Evolutionary conservation across 78 protist genomes (phyloP), one percentile per base, ranked within the genome.

Genomic region (Planoprotostelium fungivorum): DNA sequence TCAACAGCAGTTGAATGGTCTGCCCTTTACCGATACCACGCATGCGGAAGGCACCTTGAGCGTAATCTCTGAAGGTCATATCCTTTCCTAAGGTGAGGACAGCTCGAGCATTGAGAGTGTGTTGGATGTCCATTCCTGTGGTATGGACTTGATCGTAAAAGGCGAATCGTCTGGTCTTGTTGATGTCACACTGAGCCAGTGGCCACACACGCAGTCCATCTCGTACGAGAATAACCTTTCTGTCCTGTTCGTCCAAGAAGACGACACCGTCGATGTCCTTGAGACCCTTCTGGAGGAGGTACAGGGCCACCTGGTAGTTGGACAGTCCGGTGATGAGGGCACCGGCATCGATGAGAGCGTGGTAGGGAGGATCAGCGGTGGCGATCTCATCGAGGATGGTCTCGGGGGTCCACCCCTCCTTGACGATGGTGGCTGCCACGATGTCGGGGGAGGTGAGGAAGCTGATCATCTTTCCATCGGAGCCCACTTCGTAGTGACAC

Each of bases 111-210:
- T 91, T 93, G 38, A 94, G 91, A 28, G 88, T 29, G 38, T 96
- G 97, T 85, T 92, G 85, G 88, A 96, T 91, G 90, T 96, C 97
- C 94, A 94, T 92, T 36, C 97, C 97, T 1, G 96, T 96, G 35
- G 97, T 92, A 94, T 96, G 97, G 87, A 94, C 94, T 87, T 96
- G 97, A 84, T 94, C 97, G 91, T 90, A 96, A 89, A 96, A 94
- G 36, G 96, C 90, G 95, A 96, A 96, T 39, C 97, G 83, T 0
- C 86, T 1, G 35, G 29, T 31, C 37, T 35, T 89, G 86, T 83
- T 36, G 37, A 96, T 37, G 85, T 93, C 95, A 88, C 95, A 91
- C 86, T 94, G 96, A 1, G 88, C 10, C 38, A 96, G 93, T 34
- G 93, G 90, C 73, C 73, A 51, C 51, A 96, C 87, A 25, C 34